Evolutionary conservation across 1,284 basidiomycete genomes (phyloP), one percentile per base, ranked within the genome.

Genomic region (Rhodotorula sp.): DNA sequence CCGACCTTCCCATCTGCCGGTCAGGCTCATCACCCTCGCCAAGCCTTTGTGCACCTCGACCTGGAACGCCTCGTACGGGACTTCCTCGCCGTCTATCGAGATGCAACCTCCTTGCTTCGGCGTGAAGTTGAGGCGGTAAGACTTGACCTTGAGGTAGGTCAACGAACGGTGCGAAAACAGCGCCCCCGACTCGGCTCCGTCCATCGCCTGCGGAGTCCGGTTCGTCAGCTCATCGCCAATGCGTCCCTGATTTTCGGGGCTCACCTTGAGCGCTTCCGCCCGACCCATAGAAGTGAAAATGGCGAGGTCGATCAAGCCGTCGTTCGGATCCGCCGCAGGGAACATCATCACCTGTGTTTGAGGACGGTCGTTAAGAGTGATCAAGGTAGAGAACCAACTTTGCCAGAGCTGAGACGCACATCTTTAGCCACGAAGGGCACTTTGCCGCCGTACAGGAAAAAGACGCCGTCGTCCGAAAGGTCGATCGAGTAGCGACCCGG

Each of bases 331-430:
- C 1, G 91, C 89, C 5, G 91, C 88, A 0, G 93, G 93, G 81
- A 93, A 95, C 65, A 93, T 89, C 89, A 93, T 91, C 56, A 92
- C 83, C 79, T 93, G 90, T 63, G 89, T 87, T 6, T 16, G n/a
- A n/a, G n/a, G n/a, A n/a, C n/a, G n/a, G n/a, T n/a, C n/a, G n/a
- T n/a, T n/a, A 63, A n/a, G 21, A 15, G 52, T 6, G 21, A n/a
- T 20, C n/a, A 29, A 20, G 29, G 49, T 16, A 29, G 15, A n/a
- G 16, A 4, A 0, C 26, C 63, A 63, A 43, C 10, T 12, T 10
- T 43, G 39, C 2, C 39, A 43, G 39, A 43, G 39, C 70, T 64
- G 34, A 7, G 34, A 34, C 34, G 34, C 31, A 78, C 75, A 21
- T 76, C 76, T 23, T 67, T 60, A 3, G 82, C 79, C 0, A 85